Evolutionary conservation across 352 stramenopile genomes (phyloP).

Genomic region (Pythium graminicola): DNA sequence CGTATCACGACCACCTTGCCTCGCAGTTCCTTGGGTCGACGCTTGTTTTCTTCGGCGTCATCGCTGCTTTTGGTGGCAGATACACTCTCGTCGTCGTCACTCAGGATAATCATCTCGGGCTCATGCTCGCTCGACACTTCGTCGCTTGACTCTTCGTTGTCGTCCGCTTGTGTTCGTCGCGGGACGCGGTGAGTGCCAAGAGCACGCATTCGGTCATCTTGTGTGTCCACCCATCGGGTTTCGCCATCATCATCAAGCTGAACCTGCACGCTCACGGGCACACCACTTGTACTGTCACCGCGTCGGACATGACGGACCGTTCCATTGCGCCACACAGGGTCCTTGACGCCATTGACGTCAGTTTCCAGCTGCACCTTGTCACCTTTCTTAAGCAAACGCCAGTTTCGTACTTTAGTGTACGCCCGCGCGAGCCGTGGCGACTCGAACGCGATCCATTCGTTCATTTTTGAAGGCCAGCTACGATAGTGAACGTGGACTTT

Average conservation of each 20-base stretch:
- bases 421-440: conserved; percentile 89
- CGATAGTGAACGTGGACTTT: conserved; percentile 94
- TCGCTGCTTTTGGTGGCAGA: no score
- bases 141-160: neutral
- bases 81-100: no score
- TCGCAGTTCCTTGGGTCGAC: neutral
- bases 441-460: conserved; percentile 92
- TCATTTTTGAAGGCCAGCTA: conserved; percentile 93
- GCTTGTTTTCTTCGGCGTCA: neutral
- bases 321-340: conserved; percentile 45
- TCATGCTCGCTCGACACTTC: conserved; percentile 2
- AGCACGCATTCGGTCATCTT: conserved; percentile 49
- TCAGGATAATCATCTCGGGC: neutral
- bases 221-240: conserved; percentile 40
- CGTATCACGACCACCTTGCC: no score
- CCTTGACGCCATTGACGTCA: conserved; percentile 24
- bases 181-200: neutral
- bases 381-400: conserved; percentile 48
- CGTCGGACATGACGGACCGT: conserved; percentile 26
- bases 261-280: conserved; percentile 28
- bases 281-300: neutral
- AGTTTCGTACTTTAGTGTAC: conserved; percentile 71
- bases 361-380: conserved; percentile 46
- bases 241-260: conserved; percentile 41
- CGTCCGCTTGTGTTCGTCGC: neutral